Percentiles rank a stretch among this genome's conserved stretches.
phyloP scores from a whole-genome alignment of 2,329 filamentous ascomycete species.

The Paracoccidioides lutzii region DNA sequence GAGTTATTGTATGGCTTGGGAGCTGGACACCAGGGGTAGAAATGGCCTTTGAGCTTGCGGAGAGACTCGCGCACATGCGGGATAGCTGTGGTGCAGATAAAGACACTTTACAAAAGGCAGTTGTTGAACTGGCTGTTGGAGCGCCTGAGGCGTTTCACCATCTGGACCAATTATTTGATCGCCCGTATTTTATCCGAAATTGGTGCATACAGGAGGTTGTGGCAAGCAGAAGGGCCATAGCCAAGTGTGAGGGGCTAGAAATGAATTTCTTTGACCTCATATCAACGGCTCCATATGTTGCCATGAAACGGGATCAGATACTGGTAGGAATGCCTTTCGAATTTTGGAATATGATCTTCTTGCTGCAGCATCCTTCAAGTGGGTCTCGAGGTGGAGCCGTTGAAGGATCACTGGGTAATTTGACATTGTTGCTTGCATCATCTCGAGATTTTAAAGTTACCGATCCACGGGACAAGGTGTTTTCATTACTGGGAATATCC shows the following conservation, averaged over 20 bases:
- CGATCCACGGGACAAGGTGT: conserved; percentile 5
- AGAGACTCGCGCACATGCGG: neutral
- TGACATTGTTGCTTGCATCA: neutral
- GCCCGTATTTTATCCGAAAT: conserved; percentile 4
- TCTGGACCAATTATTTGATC: conserved; percentile 1
- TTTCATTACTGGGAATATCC: conserved; percentile 3
- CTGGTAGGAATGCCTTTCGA: neutral
- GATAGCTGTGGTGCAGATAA: neutral
- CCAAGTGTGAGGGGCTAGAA: conserved; percentile 5
- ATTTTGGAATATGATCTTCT: conserved; percentile 1
- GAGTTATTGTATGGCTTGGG: conserved; percentile 9
- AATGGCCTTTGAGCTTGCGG: conserved; percentile 3
- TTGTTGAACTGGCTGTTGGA: neutral
- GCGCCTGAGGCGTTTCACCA: conserved; percentile 1
- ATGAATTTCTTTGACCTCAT: conserved; percentile 6
- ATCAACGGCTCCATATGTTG: neutral
- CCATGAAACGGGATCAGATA: neutral
- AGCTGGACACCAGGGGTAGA: conserved; percentile 1
- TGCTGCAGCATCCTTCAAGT: neutral
- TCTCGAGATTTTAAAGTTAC: conserved; percentile 5
- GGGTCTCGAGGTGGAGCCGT: neutral
- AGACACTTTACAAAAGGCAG: neutral
- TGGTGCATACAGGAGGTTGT: conserved; percentile 8
- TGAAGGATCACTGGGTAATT: conserved; percentile 1
- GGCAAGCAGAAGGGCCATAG: conserved; percentile 10